Evolutionary conservation across 2,329 filamentous ascomycete species (phyloP).

Genomic region (Penicillium sp.): DNA sequence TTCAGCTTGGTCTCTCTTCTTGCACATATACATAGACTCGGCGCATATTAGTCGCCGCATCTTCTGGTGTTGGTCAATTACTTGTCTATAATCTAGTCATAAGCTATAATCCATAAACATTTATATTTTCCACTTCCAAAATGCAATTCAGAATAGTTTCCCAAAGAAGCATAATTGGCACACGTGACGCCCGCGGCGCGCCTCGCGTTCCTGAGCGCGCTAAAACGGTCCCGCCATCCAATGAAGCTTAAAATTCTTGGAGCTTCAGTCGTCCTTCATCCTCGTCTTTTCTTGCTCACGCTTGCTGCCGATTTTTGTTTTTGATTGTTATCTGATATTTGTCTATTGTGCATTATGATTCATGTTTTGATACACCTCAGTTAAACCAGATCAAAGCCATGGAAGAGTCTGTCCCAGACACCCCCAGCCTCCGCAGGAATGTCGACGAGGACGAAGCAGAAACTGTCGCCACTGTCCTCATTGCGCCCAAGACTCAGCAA

Average conservation of each 20-base stretch:
- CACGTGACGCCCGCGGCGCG: not conserved
- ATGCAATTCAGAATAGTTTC: not conserved
- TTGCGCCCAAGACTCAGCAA: conserved; percentile 30
- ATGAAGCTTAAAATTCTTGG: not conserved
- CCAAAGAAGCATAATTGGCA: not conserved
- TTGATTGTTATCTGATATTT: not conserved
- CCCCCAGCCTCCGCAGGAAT: conserved; percentile 33
- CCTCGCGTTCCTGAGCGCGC: not conserved
- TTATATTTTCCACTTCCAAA: too few species aligned
- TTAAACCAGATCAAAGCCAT: conserved; percentile 21
- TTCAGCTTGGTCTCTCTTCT: not conserved
- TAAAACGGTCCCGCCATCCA: not conserved
- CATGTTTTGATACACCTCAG: not conserved
- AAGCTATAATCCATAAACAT: not conserved
- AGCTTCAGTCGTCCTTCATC: not conserved
- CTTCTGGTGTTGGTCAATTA: not conserved
- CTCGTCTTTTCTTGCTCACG: not conserved
- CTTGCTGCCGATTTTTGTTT: not conserved
- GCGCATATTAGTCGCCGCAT: not conserved
- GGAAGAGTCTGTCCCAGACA: conserved; percentile 39
- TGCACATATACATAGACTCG: conserved; percentile 1
- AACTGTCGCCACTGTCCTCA: conserved; percentile 48
- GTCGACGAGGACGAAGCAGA: conserved; percentile 36
- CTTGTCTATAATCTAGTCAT: not conserved
- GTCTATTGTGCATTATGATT: not conserved